phyloP scores from a whole-genome alignment of 768 basidiomycete species.

The Lactarius vividus region DNA sequence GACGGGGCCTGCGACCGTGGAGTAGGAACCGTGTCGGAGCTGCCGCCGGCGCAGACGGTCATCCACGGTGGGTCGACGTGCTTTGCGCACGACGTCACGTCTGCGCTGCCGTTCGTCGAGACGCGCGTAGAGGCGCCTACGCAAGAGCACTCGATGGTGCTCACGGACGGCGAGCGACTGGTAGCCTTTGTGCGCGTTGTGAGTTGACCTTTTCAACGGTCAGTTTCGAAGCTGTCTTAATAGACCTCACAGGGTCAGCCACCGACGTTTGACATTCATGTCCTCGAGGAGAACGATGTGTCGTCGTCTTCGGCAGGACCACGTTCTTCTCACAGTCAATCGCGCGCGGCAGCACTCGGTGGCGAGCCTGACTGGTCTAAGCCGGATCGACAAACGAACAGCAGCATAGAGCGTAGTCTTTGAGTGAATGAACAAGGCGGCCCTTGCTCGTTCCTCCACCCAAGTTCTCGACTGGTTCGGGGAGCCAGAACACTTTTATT shows the following conservation, averaged over 20 bases:
- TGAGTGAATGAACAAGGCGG: no score
- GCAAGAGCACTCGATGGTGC: conserved; percentile 6
- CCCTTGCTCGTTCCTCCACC: no score
- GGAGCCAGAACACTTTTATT: no score
- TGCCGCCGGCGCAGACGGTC: neutral
- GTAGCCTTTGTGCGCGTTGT: conserved; percentile 9
- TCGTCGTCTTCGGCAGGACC: neutral
- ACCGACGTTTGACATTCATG: conserved; percentile 13
- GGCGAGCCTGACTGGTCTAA: no score
- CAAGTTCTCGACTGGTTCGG: no score
- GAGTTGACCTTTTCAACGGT: neutral
- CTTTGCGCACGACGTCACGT: conserved; percentile 6
- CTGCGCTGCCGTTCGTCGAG: conserved; percentile 15
- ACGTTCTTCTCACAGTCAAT: neutral
- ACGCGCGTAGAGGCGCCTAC: conserved; percentile 3
- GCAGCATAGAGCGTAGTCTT: no score
- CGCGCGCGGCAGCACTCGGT: neutral
- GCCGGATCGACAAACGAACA: no score
- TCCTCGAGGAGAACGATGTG: conserved; percentile 1
- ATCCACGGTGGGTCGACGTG: neutral
- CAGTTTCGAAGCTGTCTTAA: neutral
- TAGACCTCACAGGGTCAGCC: neutral
- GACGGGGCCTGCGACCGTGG: neutral
- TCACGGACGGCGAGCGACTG: conserved; percentile 17
- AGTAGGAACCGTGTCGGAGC: neutral